phyloP scores from a whole-genome alignment of 2,329 filamentous ascomycete species.

The Ascochyta fabae region DNA sequence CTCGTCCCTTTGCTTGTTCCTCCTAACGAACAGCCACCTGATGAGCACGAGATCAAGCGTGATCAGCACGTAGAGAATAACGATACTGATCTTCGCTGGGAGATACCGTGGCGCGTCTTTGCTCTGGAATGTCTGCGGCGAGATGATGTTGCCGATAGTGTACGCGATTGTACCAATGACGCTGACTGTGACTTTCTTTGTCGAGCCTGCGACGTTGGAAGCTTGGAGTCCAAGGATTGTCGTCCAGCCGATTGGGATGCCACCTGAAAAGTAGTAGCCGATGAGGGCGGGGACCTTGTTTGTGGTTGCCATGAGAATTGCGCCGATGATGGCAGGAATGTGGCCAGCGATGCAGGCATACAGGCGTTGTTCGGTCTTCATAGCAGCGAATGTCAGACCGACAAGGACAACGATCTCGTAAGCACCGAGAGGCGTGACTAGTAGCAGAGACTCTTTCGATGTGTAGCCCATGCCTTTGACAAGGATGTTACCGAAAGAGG shows the following conservation, averaged over 20 bases:
- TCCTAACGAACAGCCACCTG: slow-evolving; percentile 25
- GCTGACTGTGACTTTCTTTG: slow-evolving; percentile 48
- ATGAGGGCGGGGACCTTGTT: slow-evolving; percentile 38
- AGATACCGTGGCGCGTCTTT: slow-evolving; percentile 36
- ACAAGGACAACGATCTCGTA: slow-evolving; percentile 49
- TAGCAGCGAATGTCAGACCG: slow-evolving; percentile 47
- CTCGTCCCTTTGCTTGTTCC: slow-evolving; percentile 22
- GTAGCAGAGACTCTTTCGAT: slow-evolving; percentile 41
- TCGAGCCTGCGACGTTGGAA: slow-evolving; percentile 41
- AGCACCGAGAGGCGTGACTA: slow-evolving; percentile 49
- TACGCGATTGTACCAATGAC: slow-evolving; percentile 45
- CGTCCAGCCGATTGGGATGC: slow-evolving; percentile 50
- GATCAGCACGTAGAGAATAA: slow-evolving; percentile 45
- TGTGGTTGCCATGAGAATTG: slow-evolving; percentile 50
- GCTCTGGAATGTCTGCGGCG: slow-evolving; percentile 52
- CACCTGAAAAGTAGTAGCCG: slow-evolving; percentile 43
- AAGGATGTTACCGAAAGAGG: slow-evolving; percentile 49
- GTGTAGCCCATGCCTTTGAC: slow-evolving; percentile 50
- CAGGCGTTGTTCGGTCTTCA: slow-evolving; percentile 45
- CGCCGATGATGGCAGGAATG: slow-evolving; percentile 47
- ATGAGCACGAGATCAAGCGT: slow-evolving; percentile 37
- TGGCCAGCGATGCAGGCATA: slow-evolving; percentile 48
- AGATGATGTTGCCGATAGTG: slow-evolving; percentile 53
- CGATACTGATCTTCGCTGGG: slow-evolving; percentile 51
- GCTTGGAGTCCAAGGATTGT: slow-evolving; percentile 49